Percentiles rank a stretch among this genome's conserved stretches.
These are phyloP conservation scores for Coniochaeta ligniaria DNA, from an alignment of 2,329 filamentous ascomycete species.

Conservation along the genomic window DNA sequence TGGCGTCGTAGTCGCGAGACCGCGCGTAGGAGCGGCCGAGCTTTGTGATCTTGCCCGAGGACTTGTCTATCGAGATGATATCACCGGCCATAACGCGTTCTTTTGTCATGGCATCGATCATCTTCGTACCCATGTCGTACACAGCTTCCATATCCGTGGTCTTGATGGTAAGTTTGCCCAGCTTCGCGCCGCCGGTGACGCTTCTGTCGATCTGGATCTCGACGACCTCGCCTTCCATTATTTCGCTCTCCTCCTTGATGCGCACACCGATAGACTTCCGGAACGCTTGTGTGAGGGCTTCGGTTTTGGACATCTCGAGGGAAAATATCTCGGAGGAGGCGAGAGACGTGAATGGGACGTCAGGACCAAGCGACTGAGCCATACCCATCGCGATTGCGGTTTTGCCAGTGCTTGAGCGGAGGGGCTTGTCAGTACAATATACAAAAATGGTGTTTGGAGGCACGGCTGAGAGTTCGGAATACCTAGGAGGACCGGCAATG, in stretches of 20 bases:
- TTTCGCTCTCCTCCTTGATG: constrained; percentile 98
- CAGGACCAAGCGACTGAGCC: constrained; percentile 88
- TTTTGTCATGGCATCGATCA: constrained; percentile 99
- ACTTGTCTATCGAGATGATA: constrained; percentile 98
- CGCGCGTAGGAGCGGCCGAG: constrained; percentile 90
- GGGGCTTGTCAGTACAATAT: constrained; percentile 8
- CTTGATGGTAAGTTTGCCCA: constrained; percentile 98
- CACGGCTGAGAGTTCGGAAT: constrained; percentile 9
- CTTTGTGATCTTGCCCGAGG: constrained; percentile 96
- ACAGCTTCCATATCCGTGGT: constrained; percentile 99
- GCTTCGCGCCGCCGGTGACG: constrained; percentile 93
- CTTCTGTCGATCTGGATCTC: constrained; percentile 98
- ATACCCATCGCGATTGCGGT: constrained; percentile 98
- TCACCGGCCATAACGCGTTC: constrained; percentile 98
- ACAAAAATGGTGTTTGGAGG: not conserved
- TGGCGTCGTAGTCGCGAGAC: constrained; percentile 96
- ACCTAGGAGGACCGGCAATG: constrained; percentile 88
- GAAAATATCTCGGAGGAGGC: constrained; percentile 97
- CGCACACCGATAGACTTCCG: constrained; percentile 95
- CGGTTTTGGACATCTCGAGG: constrained; percentile 98
- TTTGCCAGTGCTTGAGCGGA: constrained; percentile 74
- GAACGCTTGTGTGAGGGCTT: constrained; percentile 97
- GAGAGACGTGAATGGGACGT: constrained; percentile 94
- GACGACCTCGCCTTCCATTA: constrained; percentile 98
- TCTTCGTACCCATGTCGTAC: constrained; percentile 98